Evolutionary conservation across 345 rosid species (phyloP).

Genomic region (Gossypium stocksii): DNA sequence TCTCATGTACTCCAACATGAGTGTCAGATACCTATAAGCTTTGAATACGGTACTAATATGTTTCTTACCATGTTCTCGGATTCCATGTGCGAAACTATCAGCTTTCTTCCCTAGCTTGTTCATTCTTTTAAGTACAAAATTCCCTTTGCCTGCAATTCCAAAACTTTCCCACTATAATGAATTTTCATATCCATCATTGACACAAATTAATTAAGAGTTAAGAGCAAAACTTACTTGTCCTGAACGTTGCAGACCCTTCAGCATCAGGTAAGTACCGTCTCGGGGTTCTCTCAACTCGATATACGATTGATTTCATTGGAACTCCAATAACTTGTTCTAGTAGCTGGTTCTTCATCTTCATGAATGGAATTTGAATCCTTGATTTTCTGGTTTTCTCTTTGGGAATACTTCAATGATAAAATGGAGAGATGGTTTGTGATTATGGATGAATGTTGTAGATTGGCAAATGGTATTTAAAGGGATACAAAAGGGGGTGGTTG

Average conservation of each 20-base stretch:
- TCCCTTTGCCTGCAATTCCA: constrained; percentile 31
- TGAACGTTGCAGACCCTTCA: constrained; percentile 25
- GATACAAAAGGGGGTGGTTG: not conserved
- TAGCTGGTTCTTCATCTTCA: constrained; percentile 27
- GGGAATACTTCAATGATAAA: not conserved
- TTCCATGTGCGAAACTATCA: constrained; percentile 39
- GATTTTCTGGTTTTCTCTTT: not conserved
- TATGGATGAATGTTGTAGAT: constrained; percentile 6
- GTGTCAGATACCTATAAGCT: not conserved
- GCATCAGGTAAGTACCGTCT: constrained; percentile 27
- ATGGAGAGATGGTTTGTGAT: not conserved
- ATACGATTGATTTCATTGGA: constrained; percentile 21
- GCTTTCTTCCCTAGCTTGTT: constrained; percentile 49
- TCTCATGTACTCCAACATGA: not conserved
- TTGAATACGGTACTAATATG: not conserved
- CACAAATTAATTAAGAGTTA: not conserved
- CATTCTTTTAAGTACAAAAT: constrained; percentile 36
- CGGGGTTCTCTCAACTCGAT: constrained; percentile 32
- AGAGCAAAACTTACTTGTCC: constrained; percentile 29
- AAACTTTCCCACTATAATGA: not conserved
- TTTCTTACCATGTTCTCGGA: constrained; percentile 49
- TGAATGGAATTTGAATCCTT: not conserved
- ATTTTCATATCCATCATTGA: too few species aligned
- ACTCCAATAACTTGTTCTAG: constrained; percentile 25
- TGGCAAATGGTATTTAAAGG: constrained; percentile 18